These are phyloP conservation scores for Termitomyces sp. DNA, from an alignment of 1,284 basidiomycete species.

Conservation along the genomic window DNA sequence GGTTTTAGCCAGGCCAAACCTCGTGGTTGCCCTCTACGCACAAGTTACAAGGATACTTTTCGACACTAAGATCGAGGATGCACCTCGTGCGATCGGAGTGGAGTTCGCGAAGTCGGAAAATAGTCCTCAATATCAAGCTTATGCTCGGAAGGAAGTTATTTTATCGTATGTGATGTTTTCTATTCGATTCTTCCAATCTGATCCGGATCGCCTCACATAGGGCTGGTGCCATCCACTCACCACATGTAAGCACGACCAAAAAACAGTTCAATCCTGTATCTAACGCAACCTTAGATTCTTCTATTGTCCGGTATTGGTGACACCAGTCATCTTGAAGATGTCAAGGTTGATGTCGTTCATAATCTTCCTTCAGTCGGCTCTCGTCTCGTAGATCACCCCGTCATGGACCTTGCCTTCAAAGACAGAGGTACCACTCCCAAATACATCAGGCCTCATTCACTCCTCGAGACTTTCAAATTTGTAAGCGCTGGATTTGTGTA, in stretches of 20 bases:
- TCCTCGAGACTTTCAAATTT: constrained; percentile 31
- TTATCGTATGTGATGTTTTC: constrained; percentile 39
- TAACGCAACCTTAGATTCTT: constrained; percentile 42
- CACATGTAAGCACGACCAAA: constrained; percentile 37
- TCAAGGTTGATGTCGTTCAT: constrained; percentile 27
- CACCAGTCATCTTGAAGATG: constrained; percentile 26
- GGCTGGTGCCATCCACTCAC: constrained; percentile 62
- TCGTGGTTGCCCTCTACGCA: constrained; percentile 52
- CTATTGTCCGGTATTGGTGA: constrained; percentile 48
- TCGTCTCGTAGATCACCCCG: constrained; percentile 36
- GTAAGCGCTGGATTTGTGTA: constrained; percentile 38
- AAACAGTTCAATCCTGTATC: neutral
- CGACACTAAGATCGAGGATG: constrained; percentile 19
- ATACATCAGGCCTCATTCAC: constrained; percentile 32
- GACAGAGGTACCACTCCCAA: constrained; percentile 43
- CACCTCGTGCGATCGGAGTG: constrained; percentile 54
- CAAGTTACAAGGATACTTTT: constrained; percentile 33
- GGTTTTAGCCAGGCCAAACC: constrained; percentile 57
- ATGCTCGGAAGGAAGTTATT: constrained; percentile 50
- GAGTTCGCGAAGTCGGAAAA: constrained; percentile 43
- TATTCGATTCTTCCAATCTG: neutral
- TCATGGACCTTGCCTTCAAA: constrained; percentile 40
- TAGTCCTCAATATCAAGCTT: constrained; percentile 38
- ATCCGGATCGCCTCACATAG: constrained; percentile 27
- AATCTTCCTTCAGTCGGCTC: constrained; percentile 36